Conservation (phyloP, 2,329 filamentous ascomycete species). For the Trichophyton benhamiae region DNA sequence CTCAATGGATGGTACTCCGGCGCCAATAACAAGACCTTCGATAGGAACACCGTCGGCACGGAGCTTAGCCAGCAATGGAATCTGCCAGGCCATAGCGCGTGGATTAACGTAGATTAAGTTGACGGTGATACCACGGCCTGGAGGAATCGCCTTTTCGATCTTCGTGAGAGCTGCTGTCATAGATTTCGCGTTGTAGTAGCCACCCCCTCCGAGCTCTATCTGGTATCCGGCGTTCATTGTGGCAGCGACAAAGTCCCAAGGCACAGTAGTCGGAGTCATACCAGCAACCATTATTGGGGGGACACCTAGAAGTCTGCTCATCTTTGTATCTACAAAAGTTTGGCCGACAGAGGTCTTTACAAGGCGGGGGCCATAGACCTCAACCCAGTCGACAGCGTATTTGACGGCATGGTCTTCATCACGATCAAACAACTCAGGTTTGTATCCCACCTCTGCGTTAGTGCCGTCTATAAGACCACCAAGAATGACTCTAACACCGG, state of each 20-base stretch:
- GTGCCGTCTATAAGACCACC: conserved; percentile 88
- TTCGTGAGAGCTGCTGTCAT: conserved; percentile 75
- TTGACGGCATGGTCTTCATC: conserved; percentile 91
- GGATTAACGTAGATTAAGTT: conserved; percentile 90
- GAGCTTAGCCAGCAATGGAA: conserved; percentile 67
- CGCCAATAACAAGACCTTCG: conserved; percentile 83
- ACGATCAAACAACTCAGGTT: conserved; percentile 92
- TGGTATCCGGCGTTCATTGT: conserved; percentile 95
- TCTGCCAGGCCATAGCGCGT: conserved; percentile 83
- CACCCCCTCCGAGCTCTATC: conserved; percentile 78
- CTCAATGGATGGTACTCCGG: conserved; percentile 85
- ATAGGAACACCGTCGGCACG: conserved; percentile 79
- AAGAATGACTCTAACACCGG: conserved; percentile 88
- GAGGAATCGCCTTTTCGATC: conserved; percentile 71
- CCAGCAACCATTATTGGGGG: conserved; percentile 83
- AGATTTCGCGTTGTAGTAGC: conserved; percentile 69
- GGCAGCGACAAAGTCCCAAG: conserved; percentile 82
- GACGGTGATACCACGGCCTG: conserved; percentile 75
- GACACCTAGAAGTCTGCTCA: conserved; percentile 73
- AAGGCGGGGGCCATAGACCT: conserved; percentile 85
- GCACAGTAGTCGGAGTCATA: conserved; percentile 84
- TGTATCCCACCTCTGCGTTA: conserved; percentile 86
- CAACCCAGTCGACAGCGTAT: conserved; percentile 94
- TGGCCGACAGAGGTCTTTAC: conserved; percentile 79
- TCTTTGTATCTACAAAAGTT: conserved; percentile 92